Base-by-base conservation (phyloP, 192 early-diverging fungal species). In the Podochytrium sp. region DNA sequence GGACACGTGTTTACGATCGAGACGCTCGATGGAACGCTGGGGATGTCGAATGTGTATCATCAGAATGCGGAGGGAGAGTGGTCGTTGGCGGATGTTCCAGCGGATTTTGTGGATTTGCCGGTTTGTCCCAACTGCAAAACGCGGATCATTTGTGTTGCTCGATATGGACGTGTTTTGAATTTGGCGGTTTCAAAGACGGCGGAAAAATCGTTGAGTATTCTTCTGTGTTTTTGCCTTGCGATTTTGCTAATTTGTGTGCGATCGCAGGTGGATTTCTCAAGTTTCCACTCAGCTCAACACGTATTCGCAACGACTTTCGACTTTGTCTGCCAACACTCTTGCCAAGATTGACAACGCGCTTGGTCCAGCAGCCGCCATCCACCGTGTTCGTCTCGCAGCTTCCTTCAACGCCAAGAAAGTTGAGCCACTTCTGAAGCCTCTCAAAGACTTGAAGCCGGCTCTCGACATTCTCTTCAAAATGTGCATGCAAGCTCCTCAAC, bases 1-100 rank as follows among this genome's bases (percentile, higher is more conserved):
- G 80, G 80, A 12, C 89, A 90, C 52, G 73, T 77, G 1, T 79
- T 83, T 47, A 87, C 86, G 3, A 79, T 86, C 71, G 62, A 76
- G 2, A 83, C 74, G 6, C 30, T 90, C 34, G 89, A 90, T 43
- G 81, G 81, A 0, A 70, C 76, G 38, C 77, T 87, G 75, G 77
- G 71, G 20, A 74, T 88, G 71, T 20, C 55, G 3, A 1, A 59
- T 3, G 86, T 79, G 56, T 90, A 89, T 52, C 25, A 59, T 52
- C 2, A 51, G 5, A 6, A 69, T 70, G 20, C 14, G 25, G 47
- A 18, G 37, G 61, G 60, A 23, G n/a, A 80, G 58, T 62, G 70
- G 71, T 12, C 12, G n/a, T 18, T 65, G 75, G 3, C 68, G 67
- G 1, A 41, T 18, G 27, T 73, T 30, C 42, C 71, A 27, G 6